phyloP scores from a whole-genome alignment of 75 land plant genomes.

The Pseudotsuga menziesii region DNA sequence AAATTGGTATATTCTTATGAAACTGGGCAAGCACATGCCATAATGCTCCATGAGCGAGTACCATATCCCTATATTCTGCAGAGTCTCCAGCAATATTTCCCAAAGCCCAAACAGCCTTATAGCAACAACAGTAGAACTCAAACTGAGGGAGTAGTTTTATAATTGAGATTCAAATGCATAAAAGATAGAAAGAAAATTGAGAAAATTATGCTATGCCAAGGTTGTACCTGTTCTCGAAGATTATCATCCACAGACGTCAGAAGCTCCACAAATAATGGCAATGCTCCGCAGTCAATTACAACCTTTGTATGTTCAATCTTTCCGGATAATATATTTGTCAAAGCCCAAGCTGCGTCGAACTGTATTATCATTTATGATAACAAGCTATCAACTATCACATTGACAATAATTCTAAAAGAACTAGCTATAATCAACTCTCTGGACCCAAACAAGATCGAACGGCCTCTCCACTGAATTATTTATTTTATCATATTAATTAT shows the following conservation, averaged over 20 bases:
- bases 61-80: constrained; percentile 26
- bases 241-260: constrained; percentile 27
- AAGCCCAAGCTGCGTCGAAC: constrained; percentile 94
- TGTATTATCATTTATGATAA: too few relatives aligned
- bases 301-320: constrained; percentile 26
- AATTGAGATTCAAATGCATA: neutral
- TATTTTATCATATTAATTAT: neutral
- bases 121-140: neutral
- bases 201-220: neutral
- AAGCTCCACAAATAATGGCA: constrained; percentile 33
- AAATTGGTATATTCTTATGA: constrained; percentile 15
- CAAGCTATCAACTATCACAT: neutral
- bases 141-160: neutral
- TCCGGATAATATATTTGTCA: constrained; percentile 35
- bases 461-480: neutral
- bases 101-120: constrained; percentile 38
- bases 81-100: constrained; percentile 35
- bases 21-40: constrained; percentile 22
- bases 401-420: neutral
- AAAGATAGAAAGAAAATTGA: neutral
- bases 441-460: too few relatives aligned
- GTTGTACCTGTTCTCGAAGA: constrained; percentile 27
- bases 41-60: constrained; percentile 26
- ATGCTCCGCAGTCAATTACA: constrained; percentile 16
- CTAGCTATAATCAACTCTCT: too few relatives aligned